Conservation (phyloP, 228 moss, liverwort and hornwort species). For the Sphagnum fallax region DNA sequence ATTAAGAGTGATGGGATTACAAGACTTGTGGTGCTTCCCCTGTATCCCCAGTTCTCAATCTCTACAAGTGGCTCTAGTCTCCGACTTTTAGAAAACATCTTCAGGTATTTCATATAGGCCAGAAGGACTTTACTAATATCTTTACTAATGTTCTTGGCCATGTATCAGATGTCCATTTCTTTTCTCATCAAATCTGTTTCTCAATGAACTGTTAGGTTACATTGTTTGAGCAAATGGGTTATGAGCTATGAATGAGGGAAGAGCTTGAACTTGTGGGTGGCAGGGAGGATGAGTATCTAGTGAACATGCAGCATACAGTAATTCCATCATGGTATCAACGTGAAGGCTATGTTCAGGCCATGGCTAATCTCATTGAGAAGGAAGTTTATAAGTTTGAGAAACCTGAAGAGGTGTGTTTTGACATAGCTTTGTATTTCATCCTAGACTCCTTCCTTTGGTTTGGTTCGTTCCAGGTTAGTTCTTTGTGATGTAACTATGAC, state of each 20-base stretch:
- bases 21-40: slow-evolving; percentile 89
- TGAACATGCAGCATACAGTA: slow-evolving; percentile 99
- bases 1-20: slow-evolving; percentile 92
- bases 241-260: not conserved
- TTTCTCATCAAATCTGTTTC: too few species aligned
- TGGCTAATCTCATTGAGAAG: slow-evolving; percentile 87
- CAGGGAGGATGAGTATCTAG: slow-evolving; percentile 98
- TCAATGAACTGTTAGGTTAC: too few species aligned
- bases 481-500: too few species aligned
- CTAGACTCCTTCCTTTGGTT: not conserved
- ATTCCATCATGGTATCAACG: slow-evolving; percentile 99
- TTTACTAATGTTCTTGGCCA: too few species aligned
- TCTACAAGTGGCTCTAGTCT: slow-evolving; percentile 99
- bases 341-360: slow-evolving; percentile 93
- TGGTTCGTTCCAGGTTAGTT: not conserved
- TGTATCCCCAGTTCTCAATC: slow-evolving; percentile 98
- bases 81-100: slow-evolving; percentile 93
- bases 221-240: too few species aligned
- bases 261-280: slow-evolving; percentile 5
- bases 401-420: slow-evolving; percentile 71
- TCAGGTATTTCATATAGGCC: slow-evolving; percentile 46
- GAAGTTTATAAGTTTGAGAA: slow-evolving; percentile 76
- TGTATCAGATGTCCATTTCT: too few species aligned
- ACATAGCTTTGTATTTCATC: not conserved
- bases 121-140: too few species aligned